phyloP scores from a whole-genome alignment of 2,329 filamentous ascomycete genomes.

The Teratosphaeria viscida region DNA sequence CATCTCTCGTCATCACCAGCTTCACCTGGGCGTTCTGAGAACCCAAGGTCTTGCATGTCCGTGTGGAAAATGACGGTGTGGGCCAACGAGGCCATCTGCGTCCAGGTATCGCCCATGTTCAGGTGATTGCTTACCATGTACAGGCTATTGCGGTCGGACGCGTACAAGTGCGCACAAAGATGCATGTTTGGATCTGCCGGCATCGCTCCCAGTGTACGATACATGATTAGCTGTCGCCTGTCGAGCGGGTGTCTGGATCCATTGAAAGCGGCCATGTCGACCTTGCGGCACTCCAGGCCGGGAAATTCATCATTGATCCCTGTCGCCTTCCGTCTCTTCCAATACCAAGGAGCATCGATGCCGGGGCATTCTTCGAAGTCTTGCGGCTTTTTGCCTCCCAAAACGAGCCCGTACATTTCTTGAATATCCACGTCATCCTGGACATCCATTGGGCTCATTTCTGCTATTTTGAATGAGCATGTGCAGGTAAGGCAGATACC shows the following conservation, averaged over 20 bases:
- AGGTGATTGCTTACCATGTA: conserved; percentile 42
- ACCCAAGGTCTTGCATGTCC: conserved; percentile 25
- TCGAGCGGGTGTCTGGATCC: conserved; percentile 25
- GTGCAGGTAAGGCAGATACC: conserved; percentile 43
- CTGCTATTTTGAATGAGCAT: conserved; percentile 42
- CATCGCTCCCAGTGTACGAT: conserved; percentile 32
- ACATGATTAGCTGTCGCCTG: conserved; percentile 34
- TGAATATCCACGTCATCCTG: conserved; percentile 29
- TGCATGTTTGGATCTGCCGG: conserved; percentile 41
- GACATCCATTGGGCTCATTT: conserved; percentile 22
- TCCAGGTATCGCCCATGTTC: conserved; percentile 30
- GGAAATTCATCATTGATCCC: conserved; percentile 32
- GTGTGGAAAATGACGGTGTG: conserved; percentile 41
- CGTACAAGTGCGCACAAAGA: conserved; percentile 47
- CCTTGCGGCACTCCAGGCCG: conserved; percentile 41
- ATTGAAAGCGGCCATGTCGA: conserved; percentile 44
- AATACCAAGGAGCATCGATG: conserved; percentile 28
- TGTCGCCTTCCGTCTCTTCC: conserved; percentile 24
- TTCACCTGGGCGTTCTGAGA: background rate
- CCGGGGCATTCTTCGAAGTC: conserved; percentile 26
- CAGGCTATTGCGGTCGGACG: conserved; percentile 46
- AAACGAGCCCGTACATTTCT: conserved; percentile 24
- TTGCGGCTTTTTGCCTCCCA: conserved; percentile 24
- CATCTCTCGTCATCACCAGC: conserved; percentile 18
- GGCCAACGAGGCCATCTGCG: conserved; percentile 37